phyloP scores from a whole-genome alignment of 768 basidiomycete genomes.

The Auriculariales sp. region DNA sequence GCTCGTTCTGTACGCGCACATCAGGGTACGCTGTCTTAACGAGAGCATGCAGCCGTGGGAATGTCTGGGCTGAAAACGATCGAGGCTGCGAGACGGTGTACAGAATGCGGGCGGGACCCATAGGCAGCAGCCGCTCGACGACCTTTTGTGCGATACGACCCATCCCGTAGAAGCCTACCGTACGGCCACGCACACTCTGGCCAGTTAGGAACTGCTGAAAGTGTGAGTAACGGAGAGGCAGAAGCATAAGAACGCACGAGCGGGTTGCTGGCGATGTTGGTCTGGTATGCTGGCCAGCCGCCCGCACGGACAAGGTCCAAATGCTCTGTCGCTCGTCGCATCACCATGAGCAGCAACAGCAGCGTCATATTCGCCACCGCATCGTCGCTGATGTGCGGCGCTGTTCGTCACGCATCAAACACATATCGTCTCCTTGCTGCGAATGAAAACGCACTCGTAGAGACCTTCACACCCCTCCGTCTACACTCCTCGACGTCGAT shows the following conservation, averaged over 20 bases:
- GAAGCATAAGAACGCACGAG: neutral
- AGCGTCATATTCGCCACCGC: neutral
- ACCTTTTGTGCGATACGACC: neutral
- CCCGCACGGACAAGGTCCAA: neutral
- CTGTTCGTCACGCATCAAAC: neutral
- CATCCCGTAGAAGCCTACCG: neutral
- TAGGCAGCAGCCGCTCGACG: neutral
- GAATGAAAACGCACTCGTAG: neutral
- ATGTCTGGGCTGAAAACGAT: neutral
- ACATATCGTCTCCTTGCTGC: too few relatives aligned
- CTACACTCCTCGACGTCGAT: neutral
- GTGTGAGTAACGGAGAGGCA: neutral
- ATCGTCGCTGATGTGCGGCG: neutral
- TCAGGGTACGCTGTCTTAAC: neutral
- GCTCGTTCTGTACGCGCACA: neutral
- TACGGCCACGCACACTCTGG: neutral
- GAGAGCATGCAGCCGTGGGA: neutral
- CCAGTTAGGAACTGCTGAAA: neutral
- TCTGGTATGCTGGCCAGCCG: neutral
- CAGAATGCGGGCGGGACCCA: neutral
- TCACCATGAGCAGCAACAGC: neutral
- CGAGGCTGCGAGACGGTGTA: neutral
- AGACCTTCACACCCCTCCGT: neutral
- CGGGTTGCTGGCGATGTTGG: neutral
- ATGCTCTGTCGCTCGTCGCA: neutral